Evolutionary conservation across 1,284 basidiomycete genomes (phyloP), one percentile per base, ranked within the genome.

Genomic region (Cryptococcus hybrid): DNA sequence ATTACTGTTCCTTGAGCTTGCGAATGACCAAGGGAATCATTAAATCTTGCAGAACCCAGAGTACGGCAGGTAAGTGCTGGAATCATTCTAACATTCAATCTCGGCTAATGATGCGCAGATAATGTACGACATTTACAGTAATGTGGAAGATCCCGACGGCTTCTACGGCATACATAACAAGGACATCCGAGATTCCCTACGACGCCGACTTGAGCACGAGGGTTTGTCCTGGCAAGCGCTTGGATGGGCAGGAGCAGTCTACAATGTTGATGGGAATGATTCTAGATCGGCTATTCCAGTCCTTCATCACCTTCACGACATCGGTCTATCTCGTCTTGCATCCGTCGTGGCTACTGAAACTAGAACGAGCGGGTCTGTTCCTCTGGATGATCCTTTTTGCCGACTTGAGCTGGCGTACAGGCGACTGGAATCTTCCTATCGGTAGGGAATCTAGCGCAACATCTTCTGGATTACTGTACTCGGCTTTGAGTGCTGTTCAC

Each of bases 111-210:
- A 18, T 84, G 46, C 3, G 3, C 43, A 77, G 76, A 82, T 93
- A 38, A 80, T 98, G 47, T 96, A 94, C 76, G 86, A 89, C 54
- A 92, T 98, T 52, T 99, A 97, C 73, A 87, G 86, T 61, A 90
- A 92, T 69, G 92, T 99, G 57, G 92, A 96, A 69, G 95, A 99
- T 69, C 94, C 94, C 0, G 95, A 99, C 68, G 92, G 95, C 1
- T 99, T 99, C 74, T 99, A 99, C 74, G 92, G 92, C 1, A 92
- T 98, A 60, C 83, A 86, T 60, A 77, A 78, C 36, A 84, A 86
- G n/a, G 85, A 98, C 67, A 82, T 90, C 11, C 83, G 85, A 35
- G 83, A 85, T 45, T 88, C 92, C 57, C 82, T 98, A 39, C 82
- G 93, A 46, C 88, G 86, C 60, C 85, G 91, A 3, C 87, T 95